Evolutionary conservation across 768 basidiomycete genomes (phyloP).

Genomic region (Boletus subcaerulescens): DNA sequence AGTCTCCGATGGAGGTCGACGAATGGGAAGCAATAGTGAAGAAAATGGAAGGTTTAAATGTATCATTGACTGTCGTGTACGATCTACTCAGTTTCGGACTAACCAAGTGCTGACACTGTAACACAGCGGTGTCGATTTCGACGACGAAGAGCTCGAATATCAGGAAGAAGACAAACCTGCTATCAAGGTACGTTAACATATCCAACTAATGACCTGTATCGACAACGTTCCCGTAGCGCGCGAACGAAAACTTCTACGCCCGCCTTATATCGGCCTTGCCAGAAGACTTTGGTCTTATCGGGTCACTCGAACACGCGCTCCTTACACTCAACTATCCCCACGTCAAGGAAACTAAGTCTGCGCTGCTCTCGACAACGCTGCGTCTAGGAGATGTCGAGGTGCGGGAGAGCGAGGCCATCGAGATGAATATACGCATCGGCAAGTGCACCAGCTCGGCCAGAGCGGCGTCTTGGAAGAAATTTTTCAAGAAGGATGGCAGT

Average conservation of each 20-base stretch:
- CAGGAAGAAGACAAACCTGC: constrained; percentile 64
- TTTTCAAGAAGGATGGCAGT: constrained; percentile 34
- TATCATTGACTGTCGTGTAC: constrained; percentile 75
- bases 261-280: constrained; percentile 40
- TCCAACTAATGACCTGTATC: neutral
- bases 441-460: constrained; percentile 75
- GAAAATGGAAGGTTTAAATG: constrained; percentile 58
- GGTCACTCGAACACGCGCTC: constrained; percentile 31
- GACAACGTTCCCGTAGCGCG: constrained; percentile 40
- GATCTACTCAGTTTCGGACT: neutral
- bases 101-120: neutral
- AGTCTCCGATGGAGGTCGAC: constrained; percentile 66
- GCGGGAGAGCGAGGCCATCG: constrained; percentile 67
- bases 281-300: constrained; percentile 25
- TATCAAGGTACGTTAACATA: constrained; percentile 58
- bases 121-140: constrained; percentile 84
- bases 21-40: constrained; percentile 69
- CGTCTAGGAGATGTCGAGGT: constrained; percentile 75
- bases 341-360: constrained; percentile 64
- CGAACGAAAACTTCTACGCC: constrained; percentile 74
- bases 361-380: constrained; percentile 59
- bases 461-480: constrained; percentile 71
- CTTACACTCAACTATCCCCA: constrained; percentile 46
- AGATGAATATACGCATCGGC: constrained; percentile 68
- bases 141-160: constrained; percentile 63